Evolutionary conservation across 345 rosid species (phyloP), one percentile per base, ranked within the genome.

Genomic region (Arabidopsis suecica): DNA sequence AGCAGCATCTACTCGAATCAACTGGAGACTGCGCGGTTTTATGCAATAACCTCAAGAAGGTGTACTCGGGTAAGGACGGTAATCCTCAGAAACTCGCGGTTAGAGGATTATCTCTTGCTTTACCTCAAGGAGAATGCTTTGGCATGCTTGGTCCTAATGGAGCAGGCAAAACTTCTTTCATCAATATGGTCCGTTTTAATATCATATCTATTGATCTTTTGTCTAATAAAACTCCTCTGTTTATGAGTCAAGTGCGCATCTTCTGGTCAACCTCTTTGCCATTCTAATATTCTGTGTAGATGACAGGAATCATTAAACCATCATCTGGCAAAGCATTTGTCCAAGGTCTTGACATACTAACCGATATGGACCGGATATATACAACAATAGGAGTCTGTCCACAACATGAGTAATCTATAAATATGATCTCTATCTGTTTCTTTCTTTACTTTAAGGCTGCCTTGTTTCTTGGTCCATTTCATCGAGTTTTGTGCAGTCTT

Each of bases 141-240:
- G 99, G 99, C 48, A 84, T 95, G 88, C 96, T 95, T 68, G 98
- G 99, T 75, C 99, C 99, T 12, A 95, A 95, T 75, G 99, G 97
- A 65, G 98, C 99, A 23, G 98, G 99, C 55, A 95, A 95, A 79
- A 92, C 99, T 37, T 92, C 98, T 66, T 90, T 95, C 72, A 90
- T 95, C 69, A 90, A 84, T 59, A 95, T 95, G 98, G 99, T 92
- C 41, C 50, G 84, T 81, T 41, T 49, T 20, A 11, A 10, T 57
- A 38, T 55, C 14, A 45, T 14, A 41, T 7, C 28, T 41, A 12
- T 41, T 23, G 30, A 45, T 58, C 53, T 1, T 33, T 51, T 10
- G 10, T 2, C 58, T 30, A 25, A 28, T 50, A 23, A 59, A 7
- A 23, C 1, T 14, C 7, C 8, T 10, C 0, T 42, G 28, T 28